phyloP scores from a whole-genome alignment of 1,284 basidiomycete genomes.

The Ceratobasidium sp. region DNA sequence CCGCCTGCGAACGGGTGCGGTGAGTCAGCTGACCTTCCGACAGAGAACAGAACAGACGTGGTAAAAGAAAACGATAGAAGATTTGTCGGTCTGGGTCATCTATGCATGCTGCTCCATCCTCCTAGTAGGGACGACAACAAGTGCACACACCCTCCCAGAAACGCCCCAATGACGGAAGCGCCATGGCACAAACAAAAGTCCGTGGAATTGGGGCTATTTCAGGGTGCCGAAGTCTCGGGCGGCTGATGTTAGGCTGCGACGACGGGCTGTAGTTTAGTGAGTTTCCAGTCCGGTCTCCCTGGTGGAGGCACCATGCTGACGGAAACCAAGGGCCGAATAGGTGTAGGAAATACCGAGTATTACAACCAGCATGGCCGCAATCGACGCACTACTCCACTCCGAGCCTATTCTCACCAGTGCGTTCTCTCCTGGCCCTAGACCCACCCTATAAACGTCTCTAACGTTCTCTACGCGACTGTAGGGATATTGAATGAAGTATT shows the following conservation, averaged over 20 bases:
- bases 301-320: neutral
- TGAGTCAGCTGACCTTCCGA: neutral
- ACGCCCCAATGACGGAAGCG: constrained; percentile 30
- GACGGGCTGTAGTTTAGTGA: neutral
- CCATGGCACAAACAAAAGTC: constrained; percentile 19
- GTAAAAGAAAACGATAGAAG: too few relatives aligned
- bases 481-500: constrained; percentile 8
- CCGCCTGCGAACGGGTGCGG: neutral
- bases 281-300: neutral
- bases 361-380: neutral
- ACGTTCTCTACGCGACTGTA: neutral
- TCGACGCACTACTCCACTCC: constrained; percentile 4
- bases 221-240: constrained; percentile 16
- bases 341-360: neutral
- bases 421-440: neutral
- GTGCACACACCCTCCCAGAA: constrained; percentile 21
- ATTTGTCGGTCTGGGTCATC: too few relatives aligned
- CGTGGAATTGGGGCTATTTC: constrained; percentile 25
- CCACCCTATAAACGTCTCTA: neutral
- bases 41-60: too few relatives aligned
- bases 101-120: neutral
- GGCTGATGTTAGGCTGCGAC: constrained; percentile 27
- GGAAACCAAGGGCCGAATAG: neutral
- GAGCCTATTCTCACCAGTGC: constrained; percentile 19
- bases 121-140: neutral